Base-by-base conservation (phyloP, 208 protist species). In the Crithidia mellificae region DNA sequence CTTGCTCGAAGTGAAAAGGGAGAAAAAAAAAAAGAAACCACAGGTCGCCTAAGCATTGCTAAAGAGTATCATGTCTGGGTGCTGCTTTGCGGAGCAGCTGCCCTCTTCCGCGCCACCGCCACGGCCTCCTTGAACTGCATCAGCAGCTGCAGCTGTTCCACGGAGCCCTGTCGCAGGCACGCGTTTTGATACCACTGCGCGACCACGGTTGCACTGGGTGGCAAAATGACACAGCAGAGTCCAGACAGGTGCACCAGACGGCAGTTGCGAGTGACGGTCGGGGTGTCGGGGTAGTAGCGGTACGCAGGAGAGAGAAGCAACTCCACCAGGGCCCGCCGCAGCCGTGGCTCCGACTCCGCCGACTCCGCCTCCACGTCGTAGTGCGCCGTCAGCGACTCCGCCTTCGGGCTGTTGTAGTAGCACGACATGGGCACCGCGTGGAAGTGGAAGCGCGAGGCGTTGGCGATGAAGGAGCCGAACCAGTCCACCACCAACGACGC, bases 151-250 rank as follows among this genome's bases (percentile, higher is more conserved):
- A 79, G 66, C 71, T 92, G 85, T 63, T 85, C 73, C 30, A 77
- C 67, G 4, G 82, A 83, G 53, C 80, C 86, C 49, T 80, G 77
- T 19, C 63, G 68, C 72, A 88, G 52, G 27, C 73, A 77, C 30
- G 80, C 67, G 65, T 94, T 94, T 73, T 89, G 82, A 70, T 84
- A 88, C 89, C 89, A 94, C 68, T 83, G 70, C 46, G 84, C 85
- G 30, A 92, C 73, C 30, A 75, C 68, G 6, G 62, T 83, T 22
- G 44, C 24, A 39, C 55, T 74, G 7, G 73, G 71, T 14, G 78
- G 77, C 46, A 80, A 38, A 9, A 83, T 44, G 19, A 93, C 81
- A 57, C 83, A 92, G 74, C 86, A 92, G 19, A 95, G 61, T 6
- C 86, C 86, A 29, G 68, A 85, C 6, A 78, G 30, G 66, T 95